Percentiles rank a stretch among this genome's conserved stretches.
Evolutionary conservation across 2,329 filamentous ascomycete genomes (phyloP).

Genomic region (Penicillium sp.): DNA sequence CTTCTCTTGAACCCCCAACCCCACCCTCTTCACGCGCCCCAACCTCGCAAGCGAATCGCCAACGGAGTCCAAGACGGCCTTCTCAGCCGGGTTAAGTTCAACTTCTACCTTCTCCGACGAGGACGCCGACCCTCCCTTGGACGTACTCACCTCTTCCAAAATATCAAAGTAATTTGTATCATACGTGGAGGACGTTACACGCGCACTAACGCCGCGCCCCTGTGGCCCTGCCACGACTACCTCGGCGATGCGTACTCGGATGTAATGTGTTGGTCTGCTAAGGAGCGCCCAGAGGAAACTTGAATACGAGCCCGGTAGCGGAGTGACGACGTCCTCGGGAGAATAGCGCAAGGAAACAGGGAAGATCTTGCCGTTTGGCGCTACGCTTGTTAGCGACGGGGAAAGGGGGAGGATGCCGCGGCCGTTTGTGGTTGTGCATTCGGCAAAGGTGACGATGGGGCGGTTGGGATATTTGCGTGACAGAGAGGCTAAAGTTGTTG

Average conservation of each 20-base stretch:
- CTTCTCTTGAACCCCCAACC: slow-evolving; percentile 83
- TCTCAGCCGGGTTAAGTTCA: slow-evolving; percentile 61
- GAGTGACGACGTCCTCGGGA: slow-evolving; percentile 86
- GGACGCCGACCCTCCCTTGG: background rate
- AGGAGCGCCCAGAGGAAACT: slow-evolving; percentile 86
- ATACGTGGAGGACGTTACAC: slow-evolving; percentile 38
- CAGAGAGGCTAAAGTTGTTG: slow-evolving; percentile 68
- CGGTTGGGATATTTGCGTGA: slow-evolving; percentile 71
- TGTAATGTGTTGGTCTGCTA: slow-evolving; percentile 82
- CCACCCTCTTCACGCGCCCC: slow-evolving; percentile 86
- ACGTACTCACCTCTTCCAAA: slow-evolving; percentile 44
- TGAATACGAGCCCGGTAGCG: slow-evolving; percentile 74
- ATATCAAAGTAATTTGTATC: slow-evolving; percentile 54
- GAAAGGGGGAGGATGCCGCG: slow-evolving; percentile 85
- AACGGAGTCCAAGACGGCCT: slow-evolving; percentile 74
- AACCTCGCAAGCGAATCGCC: slow-evolving; percentile 86
- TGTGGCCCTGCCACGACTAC: slow-evolving; percentile 53
- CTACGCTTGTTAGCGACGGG: slow-evolving; percentile 72
- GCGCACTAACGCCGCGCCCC: slow-evolving; percentile 18
- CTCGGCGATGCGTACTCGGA: slow-evolving; percentile 88
- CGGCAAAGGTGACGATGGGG: slow-evolving; percentile 85
- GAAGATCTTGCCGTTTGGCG: slow-evolving; percentile 76
- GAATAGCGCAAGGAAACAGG: slow-evolving; percentile 90
- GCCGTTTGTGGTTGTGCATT: slow-evolving; percentile 93
- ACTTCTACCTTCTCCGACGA: slow-evolving; percentile 27